Percentiles rank a stretch among this genome's conserved stretches.
phyloP scores from a whole-genome alignment of 495 filamentous ascomycete genomes.

The Tuber borchii region DNA sequence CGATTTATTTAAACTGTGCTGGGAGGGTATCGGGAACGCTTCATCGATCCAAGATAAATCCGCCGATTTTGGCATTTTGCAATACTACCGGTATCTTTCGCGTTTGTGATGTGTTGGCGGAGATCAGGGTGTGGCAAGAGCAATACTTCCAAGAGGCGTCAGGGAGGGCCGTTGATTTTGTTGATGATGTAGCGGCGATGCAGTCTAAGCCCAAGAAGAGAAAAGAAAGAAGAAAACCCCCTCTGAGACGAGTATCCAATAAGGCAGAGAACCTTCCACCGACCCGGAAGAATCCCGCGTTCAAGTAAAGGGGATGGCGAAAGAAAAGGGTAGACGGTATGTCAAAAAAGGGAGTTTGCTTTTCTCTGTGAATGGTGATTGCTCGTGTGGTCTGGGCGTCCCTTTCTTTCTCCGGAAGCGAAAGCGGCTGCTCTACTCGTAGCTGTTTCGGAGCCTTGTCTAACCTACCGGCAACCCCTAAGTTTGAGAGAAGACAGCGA shows the following conservation, averaged over 20 bases:
- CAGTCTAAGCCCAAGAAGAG: background rate
- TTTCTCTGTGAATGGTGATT: background rate
- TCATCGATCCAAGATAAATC: slow-evolving; percentile 38
- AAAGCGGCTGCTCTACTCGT: background rate
- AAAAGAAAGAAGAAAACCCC: background rate
- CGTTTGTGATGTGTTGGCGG: slow-evolving; percentile 7
- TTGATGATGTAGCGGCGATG: slow-evolving; percentile 1
- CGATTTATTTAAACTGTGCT: slow-evolving; percentile 32
- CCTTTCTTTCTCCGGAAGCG: background rate
- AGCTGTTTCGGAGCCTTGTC: background rate
- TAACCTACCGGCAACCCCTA: background rate
- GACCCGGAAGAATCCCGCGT: background rate
- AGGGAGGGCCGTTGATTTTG: background rate
- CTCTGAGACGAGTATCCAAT: background rate
- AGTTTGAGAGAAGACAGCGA: background rate
- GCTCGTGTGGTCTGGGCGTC: background rate
- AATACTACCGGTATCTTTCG: background rate
- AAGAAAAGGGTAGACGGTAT: background rate
- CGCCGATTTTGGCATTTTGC: slow-evolving; percentile 18
- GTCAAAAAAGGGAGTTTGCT: background rate
- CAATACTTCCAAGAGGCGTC: background rate
- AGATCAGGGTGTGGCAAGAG: background rate
- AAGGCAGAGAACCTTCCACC: background rate
- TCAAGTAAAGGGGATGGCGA: background rate
- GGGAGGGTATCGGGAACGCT: slow-evolving; percentile 35